Conservation (phyloP, 208 protist genomes). For the Novymonas esmeraldas region DNA sequence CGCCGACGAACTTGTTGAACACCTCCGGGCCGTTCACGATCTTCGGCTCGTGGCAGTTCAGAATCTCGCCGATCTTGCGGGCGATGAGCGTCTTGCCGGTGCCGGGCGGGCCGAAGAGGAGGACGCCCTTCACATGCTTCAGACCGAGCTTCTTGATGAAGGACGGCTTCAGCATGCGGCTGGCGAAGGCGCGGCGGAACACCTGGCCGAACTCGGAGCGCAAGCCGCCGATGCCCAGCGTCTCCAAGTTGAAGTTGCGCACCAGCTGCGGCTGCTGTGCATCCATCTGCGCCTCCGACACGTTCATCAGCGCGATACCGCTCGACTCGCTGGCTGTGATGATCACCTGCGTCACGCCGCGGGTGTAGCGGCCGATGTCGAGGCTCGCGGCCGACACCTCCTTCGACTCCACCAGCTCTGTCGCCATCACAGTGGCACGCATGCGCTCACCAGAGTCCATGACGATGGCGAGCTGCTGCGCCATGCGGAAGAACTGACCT, state of each 20-base stretch:
- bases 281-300: constrained; percentile 81
- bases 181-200: constrained; percentile 99
- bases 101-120: constrained; percentile 99
- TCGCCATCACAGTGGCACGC: constrained; percentile 48
- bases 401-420: constrained; percentile 20
- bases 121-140: constrained; percentile 98
- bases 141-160: constrained; percentile 97
- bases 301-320: constrained; percentile 74
- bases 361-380: constrained; percentile 46
- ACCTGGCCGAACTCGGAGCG: constrained; percentile 97
- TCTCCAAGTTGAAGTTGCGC: constrained; percentile 91
- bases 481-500: constrained; percentile 61
- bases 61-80: constrained; percentile 99
- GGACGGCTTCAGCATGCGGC: constrained; percentile 95
- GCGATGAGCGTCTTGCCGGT: constrained; percentile 99
- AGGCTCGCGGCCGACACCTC: constrained; percentile 10
- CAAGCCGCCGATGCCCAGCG: constrained; percentile 96
- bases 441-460: constrained; percentile 54
- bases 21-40: constrained; percentile 99
- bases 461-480: constrained; percentile 69
- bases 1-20: constrained; percentile 99
- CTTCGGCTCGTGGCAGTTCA: constrained; percentile 97
- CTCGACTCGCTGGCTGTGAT: constrained; percentile 55
- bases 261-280: constrained; percentile 79
- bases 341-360: constrained; percentile 43